Conservation (phyloP, 2,329 filamentous ascomycete species). For the Meredithiella fracta region DNA sequence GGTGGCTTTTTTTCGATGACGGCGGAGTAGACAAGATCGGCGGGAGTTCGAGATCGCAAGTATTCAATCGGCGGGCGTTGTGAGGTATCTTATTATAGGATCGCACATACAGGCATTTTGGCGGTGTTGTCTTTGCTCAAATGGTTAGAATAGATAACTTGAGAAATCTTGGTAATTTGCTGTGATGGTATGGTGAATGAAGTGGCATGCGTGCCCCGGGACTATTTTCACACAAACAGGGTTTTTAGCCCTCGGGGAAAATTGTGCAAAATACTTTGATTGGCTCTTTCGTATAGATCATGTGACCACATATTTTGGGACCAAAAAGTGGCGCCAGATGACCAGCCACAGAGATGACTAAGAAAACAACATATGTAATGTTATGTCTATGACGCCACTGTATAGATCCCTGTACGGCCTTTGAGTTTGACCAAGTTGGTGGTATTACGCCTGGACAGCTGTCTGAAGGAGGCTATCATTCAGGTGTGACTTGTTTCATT, state of each 20-base stretch:
- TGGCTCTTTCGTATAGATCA: conserved; percentile 7
- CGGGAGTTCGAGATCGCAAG: conserved; percentile 5
- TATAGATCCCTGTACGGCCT: not conserved
- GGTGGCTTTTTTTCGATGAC: not conserved
- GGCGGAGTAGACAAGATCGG: not conserved
- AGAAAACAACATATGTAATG: not conserved
- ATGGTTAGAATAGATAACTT: conserved; percentile 15
- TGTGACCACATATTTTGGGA: not conserved
- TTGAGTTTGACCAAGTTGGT: conserved; percentile 6
- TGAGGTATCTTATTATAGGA: conserved; percentile 6
- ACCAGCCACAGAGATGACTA: conserved; percentile 6
- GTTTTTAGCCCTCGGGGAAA: conserved; percentile 13
- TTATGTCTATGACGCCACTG: conserved; percentile 6
- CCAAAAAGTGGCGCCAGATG: conserved; percentile 4
- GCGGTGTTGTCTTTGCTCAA: conserved; percentile 15
- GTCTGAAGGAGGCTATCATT: conserved; percentile 8
- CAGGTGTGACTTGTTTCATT: conserved; percentile 11
- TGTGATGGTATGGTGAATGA: conserved; percentile 14
- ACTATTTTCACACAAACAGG: conserved; percentile 11
- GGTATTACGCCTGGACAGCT: conserved; percentile 1
- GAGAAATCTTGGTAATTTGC: conserved; percentile 10
- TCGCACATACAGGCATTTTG: conserved; percentile 15
- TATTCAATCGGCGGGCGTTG: conserved; percentile 11
- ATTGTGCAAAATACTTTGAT: conserved; percentile 14
- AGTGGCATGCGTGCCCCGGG: conserved; percentile 11